Evolutionary conservation across 2,329 filamentous ascomycete genomes (phyloP).

Genomic region (Alternaria incomplexa): DNA sequence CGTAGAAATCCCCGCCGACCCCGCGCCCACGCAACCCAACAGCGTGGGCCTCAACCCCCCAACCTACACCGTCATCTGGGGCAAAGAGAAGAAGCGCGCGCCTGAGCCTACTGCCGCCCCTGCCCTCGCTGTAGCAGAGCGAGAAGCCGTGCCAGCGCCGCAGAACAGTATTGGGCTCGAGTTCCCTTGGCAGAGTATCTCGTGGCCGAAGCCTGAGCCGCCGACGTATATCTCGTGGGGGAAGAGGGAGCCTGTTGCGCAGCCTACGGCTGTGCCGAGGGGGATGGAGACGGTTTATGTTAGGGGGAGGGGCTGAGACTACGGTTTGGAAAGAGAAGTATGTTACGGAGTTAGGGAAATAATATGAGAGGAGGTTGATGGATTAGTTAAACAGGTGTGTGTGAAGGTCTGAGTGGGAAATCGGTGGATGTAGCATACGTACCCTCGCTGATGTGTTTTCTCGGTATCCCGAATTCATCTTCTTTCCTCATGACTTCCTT

Average conservation of each 20-base stretch:
- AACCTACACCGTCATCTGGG: constrained; percentile 19
- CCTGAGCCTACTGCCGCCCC: not conserved
- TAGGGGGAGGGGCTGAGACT: not conserved
- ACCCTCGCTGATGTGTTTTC: not conserved
- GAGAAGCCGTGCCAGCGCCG: constrained; percentile 4
- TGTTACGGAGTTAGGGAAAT: not conserved
- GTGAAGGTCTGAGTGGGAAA: not conserved
- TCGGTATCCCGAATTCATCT: not conserved
- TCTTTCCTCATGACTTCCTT: not conserved
- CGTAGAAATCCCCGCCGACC: not conserved
- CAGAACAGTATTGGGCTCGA: constrained; percentile 5
- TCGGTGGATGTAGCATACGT: not conserved
- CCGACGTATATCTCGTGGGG: constrained; percentile 21
- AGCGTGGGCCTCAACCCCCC: constrained; percentile 17
- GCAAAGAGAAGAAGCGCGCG: not conserved
- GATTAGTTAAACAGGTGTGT: not conserved
- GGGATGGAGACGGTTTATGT: not conserved
- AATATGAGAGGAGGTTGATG: no score
- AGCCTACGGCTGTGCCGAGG: not conserved
- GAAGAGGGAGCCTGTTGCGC: constrained; percentile 11
- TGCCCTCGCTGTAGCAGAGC: not conserved
- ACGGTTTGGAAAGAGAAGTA: not conserved
- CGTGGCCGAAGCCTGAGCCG: constrained; percentile 6
- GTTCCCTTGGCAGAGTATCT: not conserved
- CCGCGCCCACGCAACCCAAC: constrained; percentile 7